Base-by-base conservation (phyloP, 2,329 filamentous ascomycete species). In the Cercospora sp. region DNA sequence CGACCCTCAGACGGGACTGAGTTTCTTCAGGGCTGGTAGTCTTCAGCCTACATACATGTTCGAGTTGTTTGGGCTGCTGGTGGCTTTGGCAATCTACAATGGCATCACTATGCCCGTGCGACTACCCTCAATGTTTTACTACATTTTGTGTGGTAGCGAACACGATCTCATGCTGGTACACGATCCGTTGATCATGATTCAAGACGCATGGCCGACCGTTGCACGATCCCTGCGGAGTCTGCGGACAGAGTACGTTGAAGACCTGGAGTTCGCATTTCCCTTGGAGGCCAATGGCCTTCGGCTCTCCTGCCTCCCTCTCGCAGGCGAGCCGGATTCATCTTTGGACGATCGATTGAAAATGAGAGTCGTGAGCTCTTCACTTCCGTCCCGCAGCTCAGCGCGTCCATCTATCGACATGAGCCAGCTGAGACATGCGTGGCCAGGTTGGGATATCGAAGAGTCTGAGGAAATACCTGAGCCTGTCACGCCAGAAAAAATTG, bases 21-120 rank as follows among this genome's bases (percentile, higher is more conserved):
- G 90, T 10, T 99, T 93, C 92, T 97, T 99, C 74, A 88, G 90
- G 59, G 92, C 94, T 0, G 88, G 89, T 5, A 92, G 93, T 5
- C 81, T 92, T 7, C 93, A 96, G 69, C 92, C 93, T 2, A 83
- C 91, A 6, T 95, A 94, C 87, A 95, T 95, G 76, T 98, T 91
- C 74, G 93, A 98, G 79, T 86, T 98, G 21, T 84, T 97, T 34
- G 95, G 95, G 1, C 80, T 97, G 10, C 82, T 98, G n/a, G 85
- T 97, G 71, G 96, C 92, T 1, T 84, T 99, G 18, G 95, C 95
- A 5, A 82, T 98, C 4, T 97, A 95, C 81, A 99, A 99, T 73
- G 94, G 94, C 1, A 84, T 98, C 26, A 97, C 94, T 0, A 83
- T 99, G 0, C 95, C 95, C 0, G 86, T 98, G 51, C 97, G 91